phyloP scores from a whole-genome alignment of 116 monocot genomes.

The Papilionanthe hybrid region DNA sequence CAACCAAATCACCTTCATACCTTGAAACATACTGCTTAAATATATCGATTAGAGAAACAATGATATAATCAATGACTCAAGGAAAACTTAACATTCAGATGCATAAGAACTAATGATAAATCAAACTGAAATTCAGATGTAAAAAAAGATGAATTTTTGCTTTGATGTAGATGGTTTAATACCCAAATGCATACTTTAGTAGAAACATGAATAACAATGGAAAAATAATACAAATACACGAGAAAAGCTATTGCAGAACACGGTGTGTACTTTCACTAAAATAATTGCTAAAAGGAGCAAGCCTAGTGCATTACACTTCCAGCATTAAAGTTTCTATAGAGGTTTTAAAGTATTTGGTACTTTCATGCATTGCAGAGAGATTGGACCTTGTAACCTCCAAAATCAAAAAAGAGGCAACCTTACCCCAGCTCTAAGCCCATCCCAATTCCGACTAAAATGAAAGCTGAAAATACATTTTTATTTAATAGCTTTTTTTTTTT shows the following conservation, averaged over 20 bases:
- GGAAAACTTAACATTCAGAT: not conserved
- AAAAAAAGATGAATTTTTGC: not conserved
- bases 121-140: not conserved
- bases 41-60: not conserved
- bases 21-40: slow-evolving; percentile 62
- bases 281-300: not conserved
- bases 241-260: not conserved
- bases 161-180: not conserved
- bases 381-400: no score
- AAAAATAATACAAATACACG: not conserved
- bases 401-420: no score
- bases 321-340: not conserved
- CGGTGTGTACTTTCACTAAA: not conserved
- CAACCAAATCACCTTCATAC: slow-evolving; percentile 59
- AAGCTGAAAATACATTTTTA: no score
- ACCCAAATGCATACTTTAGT: not conserved
- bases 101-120: slow-evolving; percentile 1
- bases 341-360: not conserved
- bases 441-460: no score
- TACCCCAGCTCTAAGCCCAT: no score
- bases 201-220: not conserved
- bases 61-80: not conserved
- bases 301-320: not conserved
- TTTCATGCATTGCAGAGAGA: not conserved
- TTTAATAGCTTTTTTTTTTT: no score